Evolutionary conservation across 352 stramenopile genomes (phyloP).

Genomic region (Elongisporangium prolatum): DNA sequence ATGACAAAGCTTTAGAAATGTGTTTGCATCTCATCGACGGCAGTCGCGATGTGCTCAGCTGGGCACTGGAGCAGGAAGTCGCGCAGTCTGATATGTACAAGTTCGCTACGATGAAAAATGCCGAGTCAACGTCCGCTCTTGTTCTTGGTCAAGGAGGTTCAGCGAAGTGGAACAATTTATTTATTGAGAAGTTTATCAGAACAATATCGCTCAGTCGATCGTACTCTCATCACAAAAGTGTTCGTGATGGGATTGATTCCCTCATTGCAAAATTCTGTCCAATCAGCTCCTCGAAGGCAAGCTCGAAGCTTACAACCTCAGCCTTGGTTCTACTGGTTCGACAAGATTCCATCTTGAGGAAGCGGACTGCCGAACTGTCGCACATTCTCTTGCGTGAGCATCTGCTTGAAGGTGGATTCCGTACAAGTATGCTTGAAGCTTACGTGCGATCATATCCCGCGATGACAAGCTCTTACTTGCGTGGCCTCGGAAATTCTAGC

Average conservation of each 20-base stretch:
- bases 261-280: slow-evolving; percentile 5
- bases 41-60: slow-evolving; percentile 2
- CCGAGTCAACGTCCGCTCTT: slow-evolving; percentile 3
- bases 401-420: slow-evolving; percentile 67
- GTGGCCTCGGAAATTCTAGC: slow-evolving; percentile 73
- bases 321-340: slow-evolving; percentile 48
- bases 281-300: not conserved
- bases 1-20: slow-evolving; percentile 8
- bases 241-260: slow-evolving; percentile 64
- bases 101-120: not conserved
- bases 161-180: slow-evolving; percentile 54
- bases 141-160: slow-evolving; percentile 27
- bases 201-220: slow-evolving; percentile 46
- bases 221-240: slow-evolving; percentile 46
- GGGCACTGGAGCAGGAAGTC: slow-evolving; percentile 26
- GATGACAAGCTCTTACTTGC: slow-evolving; percentile 77
- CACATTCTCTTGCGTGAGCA: slow-evolving; percentile 74
- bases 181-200: slow-evolving; percentile 75
- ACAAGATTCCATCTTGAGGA: slow-evolving; percentile 67
- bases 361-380: slow-evolving; percentile 44
- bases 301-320: slow-evolving; percentile 15
- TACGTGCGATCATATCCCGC: slow-evolving; percentile 65
- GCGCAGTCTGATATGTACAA: not conserved
- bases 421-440: slow-evolving; percentile 66
- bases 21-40: slow-evolving; percentile 5